Base-by-base conservation (phyloP, 1,284 basidiomycete species). In the Leccinum solheimii region DNA sequence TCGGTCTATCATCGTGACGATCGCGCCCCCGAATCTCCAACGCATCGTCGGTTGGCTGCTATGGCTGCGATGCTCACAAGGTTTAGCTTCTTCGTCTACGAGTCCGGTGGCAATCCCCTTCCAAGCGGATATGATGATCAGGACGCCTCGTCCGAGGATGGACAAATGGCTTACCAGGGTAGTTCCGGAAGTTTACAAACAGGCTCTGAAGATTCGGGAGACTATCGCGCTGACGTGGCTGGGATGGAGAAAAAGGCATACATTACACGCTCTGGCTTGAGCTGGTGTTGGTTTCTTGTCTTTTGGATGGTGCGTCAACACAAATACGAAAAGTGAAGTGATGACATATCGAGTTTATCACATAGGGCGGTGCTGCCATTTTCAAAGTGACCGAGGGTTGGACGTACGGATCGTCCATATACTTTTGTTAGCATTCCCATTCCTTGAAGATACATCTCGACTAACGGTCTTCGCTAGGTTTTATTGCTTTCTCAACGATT, bases 401-500 rank as follows among this genome's bases (percentile, higher is more conserved):
- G 83, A 69, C 74, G 26, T 86, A 78, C 67, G 85, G 80, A 3
- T 63, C 72, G 9, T 81, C 87, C 0, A 70, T 91, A 66, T 92
- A 90, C 68, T 94, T 94, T 71, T 91, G 89, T 88, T 72, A 69
- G 83, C 76, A 65, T 45, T 34, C 19, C 21, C 21, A 50, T 30
- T 63, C 5, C 21, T 16, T 8, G 14, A 30, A 14, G 6, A 69
- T 59, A 58, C 56, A 58, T 7, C 13, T 48, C 45, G 45, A 19
- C 49, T 65, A 38, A 55, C 3, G 11, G 16, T 60, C 3, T 30
- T 6, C 19, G 3, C 23, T 62, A 86, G 84, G 84, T 68, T 81
- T 87, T 67, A 77, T 87, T 43, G 72, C 86, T 9, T 90, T 90
- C 73, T 83, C 83, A 0, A 88, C 86, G 0, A 83, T 89, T 23